These are phyloP conservation scores for Blepharisma japonicum DNA, from an alignment of 73 alveolate species.

Conservation along the genomic window DNA sequence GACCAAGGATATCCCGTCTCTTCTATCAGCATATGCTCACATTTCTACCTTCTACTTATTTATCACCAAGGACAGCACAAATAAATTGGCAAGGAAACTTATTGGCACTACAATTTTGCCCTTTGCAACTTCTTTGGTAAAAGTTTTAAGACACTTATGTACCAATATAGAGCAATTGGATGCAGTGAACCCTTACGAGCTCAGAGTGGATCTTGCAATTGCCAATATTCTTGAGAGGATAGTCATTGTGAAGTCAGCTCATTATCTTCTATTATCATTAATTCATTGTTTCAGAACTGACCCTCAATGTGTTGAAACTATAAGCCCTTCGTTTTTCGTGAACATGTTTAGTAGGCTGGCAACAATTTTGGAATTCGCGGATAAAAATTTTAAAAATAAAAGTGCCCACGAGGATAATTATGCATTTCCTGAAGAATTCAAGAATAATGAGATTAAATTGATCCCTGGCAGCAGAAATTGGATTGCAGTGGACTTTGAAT, in stretches of 20 bases:
- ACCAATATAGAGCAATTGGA: background rate
- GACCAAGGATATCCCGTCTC: conserved; percentile 2
- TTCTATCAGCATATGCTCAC: background rate
- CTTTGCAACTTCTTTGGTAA: background rate
- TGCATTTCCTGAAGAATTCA: conserved; percentile 12
- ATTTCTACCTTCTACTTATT: conserved; percentile 4
- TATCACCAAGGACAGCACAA: background rate
- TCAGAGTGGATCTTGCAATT: background rate
- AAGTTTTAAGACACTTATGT: background rate
- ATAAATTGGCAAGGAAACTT: background rate
- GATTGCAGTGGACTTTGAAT: conserved; percentile 15
- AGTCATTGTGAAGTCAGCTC: background rate
- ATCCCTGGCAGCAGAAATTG: conserved; percentile 15
- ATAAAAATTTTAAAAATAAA: conserved; percentile 1
- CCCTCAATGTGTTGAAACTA: background rate
- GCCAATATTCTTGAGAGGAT: background rate
- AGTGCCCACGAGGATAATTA: background rate
- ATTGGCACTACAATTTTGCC: background rate
- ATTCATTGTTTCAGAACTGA: background rate
- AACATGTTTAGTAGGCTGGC: background rate
- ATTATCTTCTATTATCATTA: background rate
- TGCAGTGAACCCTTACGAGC: background rate
- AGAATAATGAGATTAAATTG: background rate
- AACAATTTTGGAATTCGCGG: background rate
- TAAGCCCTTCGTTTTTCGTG: background rate